Evolutionary conservation across 805 yeast species (phyloP), one percentile per base, ranked within the genome.

Genomic region (Monosporozyma yasuniensis): DNA sequence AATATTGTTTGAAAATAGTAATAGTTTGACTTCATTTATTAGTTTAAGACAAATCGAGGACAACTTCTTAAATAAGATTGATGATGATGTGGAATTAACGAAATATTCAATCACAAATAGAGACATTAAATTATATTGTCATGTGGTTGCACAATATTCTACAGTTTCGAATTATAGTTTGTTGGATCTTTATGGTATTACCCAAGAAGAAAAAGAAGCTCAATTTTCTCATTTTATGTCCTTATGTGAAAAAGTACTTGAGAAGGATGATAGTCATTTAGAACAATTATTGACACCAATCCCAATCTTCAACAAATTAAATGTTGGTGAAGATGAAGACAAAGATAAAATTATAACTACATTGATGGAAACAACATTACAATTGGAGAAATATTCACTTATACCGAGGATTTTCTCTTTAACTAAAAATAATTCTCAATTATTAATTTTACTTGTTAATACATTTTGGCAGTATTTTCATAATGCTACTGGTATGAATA

Each of bases 401-500:
- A 39, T 39, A 39, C 16, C 23, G n/a, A 19, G 27, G 11, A 21
- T 39, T 21, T 39, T 39, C 16, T 14, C 25, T 18, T 39, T 39
- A 21, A 39, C 42, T 10, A 14, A 9, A 10, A 6, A 39, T 2
- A 19, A 9, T 11, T 19, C 25, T 5, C 16, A 9, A 21, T 39
- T 39, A 39, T 39, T 39, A 39, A 39, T 2, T 11, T 51, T 32
- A 46, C 55, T 21, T 7, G 55, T 61, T 14, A 61, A 62, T 35
- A 61, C 64, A 52, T 74, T 74, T 49, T 70, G 77, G 71, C 63
- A 64, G 32, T 71, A 70, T 48, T 74, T 68, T 54, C 73, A 74
- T 46, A 59, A 57, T 32, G 76, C 78, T 0, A 58, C 76, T 1
- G 73, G 69, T 54, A 74, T 67, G 23, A 58, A 60, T 25, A 55